Percentiles rank a stretch among this genome's conserved stretches.
These are phyloP conservation scores for Melastoma candidum DNA, from an alignment of 441 rosid genomes.

Conservation along the genomic window DNA sequence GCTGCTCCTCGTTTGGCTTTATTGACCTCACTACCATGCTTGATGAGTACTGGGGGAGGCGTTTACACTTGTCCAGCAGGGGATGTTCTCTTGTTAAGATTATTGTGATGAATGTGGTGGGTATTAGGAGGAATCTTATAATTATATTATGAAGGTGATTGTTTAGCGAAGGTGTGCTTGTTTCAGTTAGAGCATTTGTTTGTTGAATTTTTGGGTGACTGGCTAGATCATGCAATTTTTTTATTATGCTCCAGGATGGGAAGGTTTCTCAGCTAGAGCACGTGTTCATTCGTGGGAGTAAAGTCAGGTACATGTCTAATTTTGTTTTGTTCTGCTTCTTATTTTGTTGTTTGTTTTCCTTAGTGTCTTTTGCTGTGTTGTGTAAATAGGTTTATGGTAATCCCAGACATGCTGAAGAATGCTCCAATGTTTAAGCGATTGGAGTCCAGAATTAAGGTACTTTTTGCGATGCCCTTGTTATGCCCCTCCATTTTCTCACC, in stretches of 20 bases:
- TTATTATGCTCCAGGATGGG: constrained; percentile 52
- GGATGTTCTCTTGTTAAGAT: too few relatives aligned
- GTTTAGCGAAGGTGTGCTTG: too few relatives aligned
- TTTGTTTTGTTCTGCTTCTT: background rate
- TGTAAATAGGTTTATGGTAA: constrained; percentile 84
- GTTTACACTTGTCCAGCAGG: too few relatives aligned
- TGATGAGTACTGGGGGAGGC: too few relatives aligned
- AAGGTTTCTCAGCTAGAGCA: constrained; percentile 97
- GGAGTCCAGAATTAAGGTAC: constrained; percentile 93
- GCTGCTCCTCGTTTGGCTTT: too few relatives aligned
- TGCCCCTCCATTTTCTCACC: constrained; percentile 3
- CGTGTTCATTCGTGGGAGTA: constrained; percentile 93
- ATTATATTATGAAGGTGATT: too few relatives aligned
- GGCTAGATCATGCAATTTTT: too few relatives aligned
- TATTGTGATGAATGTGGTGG: too few relatives aligned
- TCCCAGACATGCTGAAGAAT: constrained; percentile 97
- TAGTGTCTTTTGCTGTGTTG: constrained; percentile 2
- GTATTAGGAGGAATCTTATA: too few relatives aligned
- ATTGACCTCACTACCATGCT: too few relatives aligned
- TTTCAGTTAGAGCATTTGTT: too few relatives aligned
- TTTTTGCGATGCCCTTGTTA: constrained; percentile 4
- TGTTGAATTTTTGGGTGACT: too few relatives aligned
- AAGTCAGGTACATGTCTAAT: constrained; percentile 63
- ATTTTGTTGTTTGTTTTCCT: background rate
- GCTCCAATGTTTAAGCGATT: constrained; percentile 98